Base-by-base conservation (phyloP, 1,284 basidiomycete species). In the Boletus sp. region DNA sequence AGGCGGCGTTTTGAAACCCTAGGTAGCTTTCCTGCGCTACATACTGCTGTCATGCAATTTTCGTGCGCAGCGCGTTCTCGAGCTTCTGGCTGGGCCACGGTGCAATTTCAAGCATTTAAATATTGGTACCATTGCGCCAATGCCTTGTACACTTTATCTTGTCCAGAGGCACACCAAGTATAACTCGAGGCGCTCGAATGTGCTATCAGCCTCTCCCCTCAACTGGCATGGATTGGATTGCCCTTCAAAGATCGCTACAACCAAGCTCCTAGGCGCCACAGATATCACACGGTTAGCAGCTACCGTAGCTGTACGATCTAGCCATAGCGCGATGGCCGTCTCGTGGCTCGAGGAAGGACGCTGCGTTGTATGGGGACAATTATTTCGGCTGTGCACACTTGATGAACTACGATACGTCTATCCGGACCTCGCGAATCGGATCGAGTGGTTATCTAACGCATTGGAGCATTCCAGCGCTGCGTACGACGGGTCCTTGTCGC, bases 321-420 rank as follows among this genome's bases (percentile, higher is more conserved):
- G 43, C 2, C 13, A 27, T 3, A 2, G 6, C 8, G 22, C 20
- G 17, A 22, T 3, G 13, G 50, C 43, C 16, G 39, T 52, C 12
- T 43, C 46, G 20, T 52, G 48, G 40, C 36, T 50, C 12, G 50
- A 50, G 9, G 43, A 52, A 32, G 50, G 48, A 19, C 50, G 50
- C 3, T 52, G 33, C 12, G 16, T 51, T 9, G 42, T 51, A 3
- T 51, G 50, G 50, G 39, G 30, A 2, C 48, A 50, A 16, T 10
- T 30, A 8, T n/a, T 49, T 7, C 39, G 22, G 8, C 29, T 42
- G n/a, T 23, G 17, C 12, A 46, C 49, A 25, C 49, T 43, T 4
- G 41, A 50, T 16, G 20, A 38, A 17, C 30, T 50, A 12, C 39
- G 34, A 14, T 4, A 4, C 5, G 14, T 16, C 1, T 5, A 33